Base-by-base conservation (phyloP, 768 basidiomycete species). In the Terana coerulea region DNA sequence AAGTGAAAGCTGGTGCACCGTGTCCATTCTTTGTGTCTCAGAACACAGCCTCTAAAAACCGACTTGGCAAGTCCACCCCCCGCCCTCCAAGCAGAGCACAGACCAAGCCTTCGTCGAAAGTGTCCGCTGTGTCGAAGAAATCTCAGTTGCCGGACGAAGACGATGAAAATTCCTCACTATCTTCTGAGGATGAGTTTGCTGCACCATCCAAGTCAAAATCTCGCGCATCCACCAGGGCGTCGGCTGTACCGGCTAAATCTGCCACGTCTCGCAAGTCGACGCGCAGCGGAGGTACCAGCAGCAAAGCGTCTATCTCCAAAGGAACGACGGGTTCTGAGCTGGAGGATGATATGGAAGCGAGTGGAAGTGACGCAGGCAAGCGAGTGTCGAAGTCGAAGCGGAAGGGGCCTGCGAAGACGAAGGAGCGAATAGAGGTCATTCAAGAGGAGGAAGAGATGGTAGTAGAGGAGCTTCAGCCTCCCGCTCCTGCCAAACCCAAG, bases 21-120 rank as follows among this genome's bases (percentile, higher is more conserved):
- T 77, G 81, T 59, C 67, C 75, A 2, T 80, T 81, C 61, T 71
- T 83, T 57, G 42, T 56, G 33, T 51, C 65, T 37, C n/a, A n/a
- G n/a, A n/a, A n/a, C n/a, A 30, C 44, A 15, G 21, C 44, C n/a
- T 30, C 35, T 29, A 42, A 35, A 29, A 65, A 47, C 54, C 61
- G 12, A 60, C 60, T 9, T 49, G 58, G 28, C 51, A 44, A 65
- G 60, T 22, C 53, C 57, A 7, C 52, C 62, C 2, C 24, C 61
- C 25, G 45, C 9, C 45, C 30, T 11, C 31, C 45, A 21, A 33
- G 3, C 25, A 29, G 45, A 5, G 22, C 45, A 12, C 45, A 46
- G 57, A 46, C 66, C 74, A 50, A 64, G 65, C 26, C 49, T 40
- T 61, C 48, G 41, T 60, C 53, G 58, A 55, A 54, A 22, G 60